Evolutionary conservation across 257 asterid species (phyloP).

Genomic region (Solanum ahanhuiri): DNA sequence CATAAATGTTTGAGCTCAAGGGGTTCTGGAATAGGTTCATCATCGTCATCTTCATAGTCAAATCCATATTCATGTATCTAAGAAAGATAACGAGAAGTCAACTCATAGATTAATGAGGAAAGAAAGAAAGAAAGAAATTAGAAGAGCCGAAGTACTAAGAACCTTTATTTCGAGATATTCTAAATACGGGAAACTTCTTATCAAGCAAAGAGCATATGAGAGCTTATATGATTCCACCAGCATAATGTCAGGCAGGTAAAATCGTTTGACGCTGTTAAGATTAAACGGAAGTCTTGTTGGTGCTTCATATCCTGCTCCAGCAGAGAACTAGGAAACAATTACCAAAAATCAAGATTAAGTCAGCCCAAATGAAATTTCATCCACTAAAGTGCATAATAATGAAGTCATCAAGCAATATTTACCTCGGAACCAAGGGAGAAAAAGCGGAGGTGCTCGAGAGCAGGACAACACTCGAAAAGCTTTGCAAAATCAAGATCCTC

Average conservation of each 20-base stretch:
- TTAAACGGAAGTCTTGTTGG: background rate
- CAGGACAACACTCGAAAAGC: background rate
- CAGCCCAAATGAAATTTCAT: background rate
- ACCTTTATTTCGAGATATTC: background rate
- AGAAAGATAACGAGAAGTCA: background rate
- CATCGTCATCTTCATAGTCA: background rate
- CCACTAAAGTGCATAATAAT: background rate
- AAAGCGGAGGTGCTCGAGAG: background rate
- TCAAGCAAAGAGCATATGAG: background rate
- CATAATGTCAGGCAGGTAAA: background rate
- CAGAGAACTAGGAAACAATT: background rate
- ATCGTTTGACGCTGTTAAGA: background rate
- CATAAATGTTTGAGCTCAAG: background rate
- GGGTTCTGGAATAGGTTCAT: background rate
- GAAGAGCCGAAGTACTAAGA: background rate
- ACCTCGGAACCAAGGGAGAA: background rate
- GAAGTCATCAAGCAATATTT: background rate
- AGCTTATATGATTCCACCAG: background rate
- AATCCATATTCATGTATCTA: background rate
- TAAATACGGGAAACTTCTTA: background rate
- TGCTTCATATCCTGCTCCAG: background rate
- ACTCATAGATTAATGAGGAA: background rate
- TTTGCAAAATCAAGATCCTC: background rate
- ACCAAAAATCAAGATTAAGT: background rate
- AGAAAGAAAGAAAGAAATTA: background rate